Evolutionary conservation across 1,139 yeast species (phyloP).

Genomic region (Scheffersomyces stambukii): DNA sequence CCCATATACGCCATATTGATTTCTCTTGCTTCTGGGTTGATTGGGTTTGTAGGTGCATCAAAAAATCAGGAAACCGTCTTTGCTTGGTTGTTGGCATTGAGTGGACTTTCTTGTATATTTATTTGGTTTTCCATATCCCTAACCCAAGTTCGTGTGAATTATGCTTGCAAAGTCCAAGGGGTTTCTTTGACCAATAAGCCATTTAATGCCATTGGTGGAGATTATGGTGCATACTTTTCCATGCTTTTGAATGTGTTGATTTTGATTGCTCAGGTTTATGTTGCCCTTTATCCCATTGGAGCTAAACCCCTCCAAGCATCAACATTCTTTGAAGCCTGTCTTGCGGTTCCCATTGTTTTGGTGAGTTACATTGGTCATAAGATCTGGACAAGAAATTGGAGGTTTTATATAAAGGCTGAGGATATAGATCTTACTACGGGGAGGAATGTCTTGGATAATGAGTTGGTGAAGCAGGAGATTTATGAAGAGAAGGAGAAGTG

Average conservation of each 20-base stretch:
- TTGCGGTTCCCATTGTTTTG: slow-evolving; percentile 26
- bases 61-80: slow-evolving; percentile 26
- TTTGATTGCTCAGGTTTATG: slow-evolving; percentile 31
- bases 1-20: slow-evolving; percentile 26
- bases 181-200: slow-evolving; percentile 20
- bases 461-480: slow-evolving; percentile 20
- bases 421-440: slow-evolving; percentile 32
- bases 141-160: slow-evolving; percentile 22
- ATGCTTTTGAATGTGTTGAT: slow-evolving; percentile 25
- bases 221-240: slow-evolving; percentile 30
- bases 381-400: slow-evolving; percentile 22
- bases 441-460: slow-evolving; percentile 24
- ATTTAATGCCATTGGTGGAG: slow-evolving; percentile 25
- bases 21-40: slow-evolving; percentile 26
- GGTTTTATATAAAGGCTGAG: slow-evolving; percentile 17
- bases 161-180: slow-evolving; percentile 26
- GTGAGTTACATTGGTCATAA: slow-evolving; percentile 25
- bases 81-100: slow-evolving; percentile 33
- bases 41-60: slow-evolving; percentile 31
- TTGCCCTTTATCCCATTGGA: slow-evolving; percentile 26
- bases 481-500: slow-evolving; percentile 11
- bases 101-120: slow-evolving; percentile 35
- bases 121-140: slow-evolving; percentile 33
- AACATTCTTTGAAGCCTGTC: slow-evolving; percentile 27
- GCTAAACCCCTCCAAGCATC: slow-evolving; percentile 19